These are phyloP conservation scores for Lepiota brunneoincarnata DNA, from an alignment of 768 basidiomycete species.

Conservation along the genomic window DNA sequence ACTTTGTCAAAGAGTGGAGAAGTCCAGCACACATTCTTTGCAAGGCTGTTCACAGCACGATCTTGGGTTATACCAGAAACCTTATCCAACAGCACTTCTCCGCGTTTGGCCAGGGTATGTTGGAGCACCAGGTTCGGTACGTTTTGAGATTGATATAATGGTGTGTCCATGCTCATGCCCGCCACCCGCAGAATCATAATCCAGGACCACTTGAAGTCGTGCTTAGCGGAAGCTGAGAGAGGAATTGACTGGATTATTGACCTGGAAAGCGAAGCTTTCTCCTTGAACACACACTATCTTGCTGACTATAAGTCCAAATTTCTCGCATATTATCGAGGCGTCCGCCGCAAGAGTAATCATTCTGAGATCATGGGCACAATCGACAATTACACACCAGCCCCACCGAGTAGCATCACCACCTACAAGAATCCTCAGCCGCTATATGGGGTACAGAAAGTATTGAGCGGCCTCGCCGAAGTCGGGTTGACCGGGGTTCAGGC, in stretches of 20 bases:
- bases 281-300: constrained; percentile 52
- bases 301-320: constrained; percentile 41
- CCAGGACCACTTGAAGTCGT: constrained; percentile 46
- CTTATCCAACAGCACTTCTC: constrained; percentile 51
- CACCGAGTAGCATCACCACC: constrained; percentile 12
- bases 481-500: constrained; percentile 37
- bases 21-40: constrained; percentile 48
- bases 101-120: constrained; percentile 47
- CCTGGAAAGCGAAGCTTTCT: constrained; percentile 49
- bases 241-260: constrained; percentile 47
- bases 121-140: constrained; percentile 46
- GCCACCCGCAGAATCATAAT: constrained; percentile 25
- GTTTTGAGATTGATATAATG: constrained; percentile 1
- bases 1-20: constrained; percentile 46
- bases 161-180: background rate
- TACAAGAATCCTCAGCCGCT: background rate
- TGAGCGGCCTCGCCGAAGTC: constrained; percentile 32
- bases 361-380: constrained; percentile 24
- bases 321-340: constrained; percentile 44
- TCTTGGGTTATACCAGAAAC: constrained; percentile 36
- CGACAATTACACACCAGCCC: constrained; percentile 4
- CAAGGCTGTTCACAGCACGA: constrained; percentile 29
- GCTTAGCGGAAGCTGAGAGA: constrained; percentile 34
- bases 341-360: constrained; percentile 28
- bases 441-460: constrained; percentile 28